phyloP scores from a whole-genome alignment of 2,329 filamentous ascomycete species.

The Talaromyces sp. region DNA sequence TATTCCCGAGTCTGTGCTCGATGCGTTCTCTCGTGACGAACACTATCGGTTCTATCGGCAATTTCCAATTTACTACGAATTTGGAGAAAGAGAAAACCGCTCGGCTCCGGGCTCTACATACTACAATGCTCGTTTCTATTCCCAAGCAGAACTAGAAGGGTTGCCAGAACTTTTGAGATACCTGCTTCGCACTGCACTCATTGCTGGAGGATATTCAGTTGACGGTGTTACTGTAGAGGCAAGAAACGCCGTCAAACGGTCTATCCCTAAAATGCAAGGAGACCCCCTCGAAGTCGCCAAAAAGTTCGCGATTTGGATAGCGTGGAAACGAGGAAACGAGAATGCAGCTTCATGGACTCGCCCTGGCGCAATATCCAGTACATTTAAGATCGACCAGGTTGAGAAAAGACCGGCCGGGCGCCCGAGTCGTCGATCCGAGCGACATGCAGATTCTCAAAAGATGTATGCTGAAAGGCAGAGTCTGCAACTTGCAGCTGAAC shows the following conservation, averaged over 20 bases:
- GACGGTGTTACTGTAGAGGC: constrained; percentile 59
- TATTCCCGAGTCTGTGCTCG: constrained; percentile 55
- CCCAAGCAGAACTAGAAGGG: constrained; percentile 60
- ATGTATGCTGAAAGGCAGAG: constrained; percentile 39
- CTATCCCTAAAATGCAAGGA: constrained; percentile 60
- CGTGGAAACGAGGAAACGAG: constrained; percentile 66
- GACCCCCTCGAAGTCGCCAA: constrained; percentile 60
- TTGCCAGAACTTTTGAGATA: constrained; percentile 58
- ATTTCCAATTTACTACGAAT: constrained; percentile 57
- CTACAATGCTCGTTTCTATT: constrained; percentile 60
- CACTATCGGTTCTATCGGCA: constrained; percentile 52
- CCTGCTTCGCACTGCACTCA: constrained; percentile 61
- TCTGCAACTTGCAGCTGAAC: constrained; percentile 35
- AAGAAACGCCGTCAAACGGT: constrained; percentile 58
- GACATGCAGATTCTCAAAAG: constrained; percentile 46
- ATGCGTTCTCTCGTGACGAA: constrained; percentile 55
- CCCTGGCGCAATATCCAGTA: constrained; percentile 54
- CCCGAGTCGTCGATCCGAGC: constrained; percentile 55
- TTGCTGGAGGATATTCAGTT: constrained; percentile 56
- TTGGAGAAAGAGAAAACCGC: constrained; percentile 52
- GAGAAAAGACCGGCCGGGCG: constrained; percentile 57
- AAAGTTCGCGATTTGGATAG: constrained; percentile 62
- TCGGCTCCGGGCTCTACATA: constrained; percentile 52
- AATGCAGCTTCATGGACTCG: constrained; percentile 60
- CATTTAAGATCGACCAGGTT: constrained; percentile 44